Base-by-base conservation (phyloP, 164 flowering plant species). In the Tinospora cordifolia region DNA sequence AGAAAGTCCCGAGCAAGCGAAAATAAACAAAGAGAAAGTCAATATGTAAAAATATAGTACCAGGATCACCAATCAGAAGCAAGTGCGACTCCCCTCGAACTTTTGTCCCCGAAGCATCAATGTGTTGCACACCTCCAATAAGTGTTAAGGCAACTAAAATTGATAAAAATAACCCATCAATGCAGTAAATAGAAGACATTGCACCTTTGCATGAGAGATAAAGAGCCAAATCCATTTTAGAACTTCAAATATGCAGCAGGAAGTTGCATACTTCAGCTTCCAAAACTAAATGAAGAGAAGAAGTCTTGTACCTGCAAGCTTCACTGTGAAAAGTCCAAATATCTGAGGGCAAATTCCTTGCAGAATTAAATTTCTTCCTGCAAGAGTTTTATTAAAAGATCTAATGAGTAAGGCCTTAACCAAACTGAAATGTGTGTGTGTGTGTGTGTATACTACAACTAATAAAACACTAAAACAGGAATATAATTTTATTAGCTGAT, bases 41-140 rank as follows among this genome's bases (percentile, higher is more conserved):
- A 21, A 21, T 36, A 26, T 1, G 65, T 22, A 34, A 36, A 65
- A 62, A 25, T 36, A 41, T 10, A 47, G 57, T 81, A 89, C 99
- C 99, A 75, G 99, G 99, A 74, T 94, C 99, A 70, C 99, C 99
- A 76, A 94, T 93, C 65, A 94, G 82, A 81, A 94, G 98, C 74
- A 94, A 79, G 78, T 94, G 99, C 67, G 98, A 94, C 79, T 94
- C 97, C 67, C 98, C 99, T 69, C 99, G 90, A 67, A 92, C 81
- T 81, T 90, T 94, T 73, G 98, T 90, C 71, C 99, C 99, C 79
- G 97, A 89, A 75, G 86, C 96, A 86, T 90, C 97, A 83, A 90
- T 84, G 78, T 92, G 98, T 77, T 94, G 98, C 58, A 94, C 99
- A 62, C 99, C 99, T 77, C 99, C 98, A 82, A 90, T 87, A 62